These are phyloP conservation scores for Carex sylvatica DNA, from an alignment of 202 grass and related monocot species.

Conservation along the genomic window DNA sequence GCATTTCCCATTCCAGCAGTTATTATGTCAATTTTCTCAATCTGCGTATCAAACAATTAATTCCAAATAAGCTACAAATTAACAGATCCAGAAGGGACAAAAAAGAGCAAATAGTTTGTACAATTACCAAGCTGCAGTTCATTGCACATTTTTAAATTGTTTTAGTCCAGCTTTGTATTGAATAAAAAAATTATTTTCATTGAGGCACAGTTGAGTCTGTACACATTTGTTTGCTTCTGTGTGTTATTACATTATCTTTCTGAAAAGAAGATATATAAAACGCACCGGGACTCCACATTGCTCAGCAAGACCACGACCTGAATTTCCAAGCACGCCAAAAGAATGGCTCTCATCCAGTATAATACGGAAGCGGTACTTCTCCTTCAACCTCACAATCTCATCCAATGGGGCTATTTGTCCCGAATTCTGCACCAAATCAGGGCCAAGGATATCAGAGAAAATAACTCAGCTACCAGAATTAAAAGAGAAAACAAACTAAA, in stretches of 20 bases:
- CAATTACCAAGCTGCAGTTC: background rate
- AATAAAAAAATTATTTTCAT: background rate
- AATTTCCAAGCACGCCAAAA: conserved; percentile 90
- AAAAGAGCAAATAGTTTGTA: background rate
- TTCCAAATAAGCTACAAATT: conserved; percentile 22
- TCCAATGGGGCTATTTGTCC: conserved; percentile 83
- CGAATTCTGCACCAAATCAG: conserved; percentile 62
- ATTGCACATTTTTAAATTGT: background rate
- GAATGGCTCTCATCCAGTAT: conserved; percentile 95
- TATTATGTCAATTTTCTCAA: conserved; percentile 99
- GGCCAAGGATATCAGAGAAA: conserved; percentile 3
- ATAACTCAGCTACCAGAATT: background rate
- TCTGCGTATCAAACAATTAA: conserved; percentile 42
- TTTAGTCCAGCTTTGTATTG: background rate
- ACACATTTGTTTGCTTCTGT: background rate
- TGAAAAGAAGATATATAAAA: background rate
- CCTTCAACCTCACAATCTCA: conserved; percentile 89
- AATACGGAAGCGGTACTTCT: conserved; percentile 84
- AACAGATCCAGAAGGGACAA: background rate
- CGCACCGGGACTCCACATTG: conserved; percentile 75
- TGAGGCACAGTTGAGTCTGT: background rate
- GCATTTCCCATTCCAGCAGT: conserved; percentile 99
- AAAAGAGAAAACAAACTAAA: background rate
- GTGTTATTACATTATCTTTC: background rate
- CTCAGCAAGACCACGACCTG: conserved; percentile 89